phyloP scores from a whole-genome alignment of 2,329 filamentous ascomycete species.

The Ceratocystis destructans region DNA sequence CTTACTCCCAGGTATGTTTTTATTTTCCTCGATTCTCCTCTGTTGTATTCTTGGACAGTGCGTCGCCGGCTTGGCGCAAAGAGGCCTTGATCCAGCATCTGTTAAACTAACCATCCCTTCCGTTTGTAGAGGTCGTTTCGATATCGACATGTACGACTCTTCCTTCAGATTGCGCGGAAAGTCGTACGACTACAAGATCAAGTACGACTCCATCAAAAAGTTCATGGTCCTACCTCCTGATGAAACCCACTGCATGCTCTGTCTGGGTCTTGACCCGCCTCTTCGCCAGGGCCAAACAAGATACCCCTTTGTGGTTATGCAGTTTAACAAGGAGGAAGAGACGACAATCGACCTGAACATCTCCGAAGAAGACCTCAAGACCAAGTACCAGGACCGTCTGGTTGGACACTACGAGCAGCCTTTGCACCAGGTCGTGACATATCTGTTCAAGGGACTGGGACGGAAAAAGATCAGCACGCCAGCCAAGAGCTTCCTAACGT shows the following conservation, averaged over 20 bases:
- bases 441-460: constrained; percentile 86
- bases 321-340: constrained; percentile 95
- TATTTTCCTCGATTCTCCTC: constrained; percentile 17
- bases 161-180: constrained; percentile 96
- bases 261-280: constrained; percentile 85
- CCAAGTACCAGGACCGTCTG: constrained; percentile 78
- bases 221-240: constrained; percentile 98
- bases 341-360: constrained; percentile 94
- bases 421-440: constrained; percentile 82
- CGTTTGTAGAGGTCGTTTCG: constrained; percentile 73
- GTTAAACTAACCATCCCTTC: constrained; percentile 22
- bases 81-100: too few relatives aligned
- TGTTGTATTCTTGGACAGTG: too few relatives aligned
- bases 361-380: constrained; percentile 72
- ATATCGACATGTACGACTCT: constrained; percentile 98
- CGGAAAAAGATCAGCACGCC: constrained; percentile 92
- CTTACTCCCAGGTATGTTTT: constrained; percentile 66
- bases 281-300: constrained; percentile 92
- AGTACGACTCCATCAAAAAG: constrained; percentile 95
- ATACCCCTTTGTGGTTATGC: constrained; percentile 98
- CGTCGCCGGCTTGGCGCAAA: too few relatives aligned
- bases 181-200: constrained; percentile 99
- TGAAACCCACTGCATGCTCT: constrained; percentile 88
- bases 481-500: constrained; percentile 83
- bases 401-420: constrained; percentile 85